These are phyloP conservation scores for Diaporthe longicolla DNA, from an alignment of 2,329 filamentous ascomycete genomes.

Conservation along the genomic window DNA sequence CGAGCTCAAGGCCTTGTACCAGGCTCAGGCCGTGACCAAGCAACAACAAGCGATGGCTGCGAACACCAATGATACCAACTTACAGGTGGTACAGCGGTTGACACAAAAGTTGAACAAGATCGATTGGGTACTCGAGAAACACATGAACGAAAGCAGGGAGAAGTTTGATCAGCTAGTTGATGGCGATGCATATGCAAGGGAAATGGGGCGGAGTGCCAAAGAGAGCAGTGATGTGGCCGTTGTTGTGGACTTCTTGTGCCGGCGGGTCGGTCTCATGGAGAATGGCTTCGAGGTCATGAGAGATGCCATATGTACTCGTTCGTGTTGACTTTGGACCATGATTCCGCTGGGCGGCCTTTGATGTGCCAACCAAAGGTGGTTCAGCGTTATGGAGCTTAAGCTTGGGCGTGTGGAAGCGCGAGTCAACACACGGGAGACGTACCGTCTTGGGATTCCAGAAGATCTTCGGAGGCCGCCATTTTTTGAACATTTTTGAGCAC, in stretches of 20 bases:
- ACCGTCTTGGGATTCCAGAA: too few species aligned
- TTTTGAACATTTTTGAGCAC: too few species aligned
- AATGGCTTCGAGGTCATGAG: slow-evolving; percentile 9
- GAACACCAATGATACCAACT: neutral
- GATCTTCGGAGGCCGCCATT: too few species aligned
- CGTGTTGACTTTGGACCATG: neutral
- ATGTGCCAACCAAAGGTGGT: too few species aligned
- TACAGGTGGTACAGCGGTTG: neutral
- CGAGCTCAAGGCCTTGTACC: neutral
- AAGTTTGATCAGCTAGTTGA: neutral
- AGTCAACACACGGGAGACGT: too few species aligned
- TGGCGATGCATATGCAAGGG: too few species aligned
- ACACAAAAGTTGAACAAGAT: neutral
- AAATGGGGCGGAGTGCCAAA: neutral
- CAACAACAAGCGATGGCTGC: neutral
- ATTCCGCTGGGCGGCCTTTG: too few species aligned
- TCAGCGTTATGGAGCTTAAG: too few species aligned
- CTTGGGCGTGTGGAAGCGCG: too few species aligned
- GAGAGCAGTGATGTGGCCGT: neutral
- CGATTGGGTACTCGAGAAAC: neutral
- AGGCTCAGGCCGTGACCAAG: neutral
- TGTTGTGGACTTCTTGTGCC: neutral
- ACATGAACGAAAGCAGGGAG: neutral
- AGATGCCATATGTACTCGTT: neutral
- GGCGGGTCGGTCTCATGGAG: slow-evolving; percentile 11